Base-by-base conservation (phyloP, 441 rosid genomes). In the Theobroma grandiflorum region DNA sequence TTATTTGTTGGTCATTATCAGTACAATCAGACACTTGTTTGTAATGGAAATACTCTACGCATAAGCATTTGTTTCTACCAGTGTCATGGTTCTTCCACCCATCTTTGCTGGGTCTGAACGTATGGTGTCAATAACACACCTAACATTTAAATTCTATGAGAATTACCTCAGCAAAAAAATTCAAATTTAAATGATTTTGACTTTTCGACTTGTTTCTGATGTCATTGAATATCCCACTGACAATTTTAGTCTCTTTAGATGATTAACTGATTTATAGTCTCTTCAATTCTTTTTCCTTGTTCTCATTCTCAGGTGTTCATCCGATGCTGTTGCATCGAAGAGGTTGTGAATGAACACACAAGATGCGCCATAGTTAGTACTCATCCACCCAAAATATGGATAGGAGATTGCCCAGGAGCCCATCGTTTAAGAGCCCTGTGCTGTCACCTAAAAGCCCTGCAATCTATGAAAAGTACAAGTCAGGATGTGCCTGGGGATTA, bases 401-500 rank as follows among this genome's bases (percentile, higher is more conserved):
- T 61, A 89, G 69, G 85, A 86, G 89, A 80, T 86, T 91, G 78
- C 85, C 87, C 1, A 87, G 87, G 82, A 87, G 90, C 74, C 90
- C 90, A 15, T 79, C 82, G 33, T 69, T 82, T 6, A 72, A 87
- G 83, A 87, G 91, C 77, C 90, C 90, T 43, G 74, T 85, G 63
- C 69, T 84, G 64, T 77, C 86, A 70, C 94, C 91, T 3, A 87
- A 82, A 85, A 94, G 92, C 83, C 96, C 95, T 58, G 83, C 84
- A 58, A 38, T 86, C 50, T 88, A 86, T 75, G 94, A 92, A 83
- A 85, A 78, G 71, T 88, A 91, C 83, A 91, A 89, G 88, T 90
- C 98, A 18, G 90, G 93, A 79, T 92, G 98, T 61, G 90, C 89
- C 14, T 87, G 88, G 88, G 76, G 92, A 77, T 80, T 94, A 45